Base-by-base conservation (phyloP, 768 basidiomycete genomes). In the Agrocybe praecox region DNA sequence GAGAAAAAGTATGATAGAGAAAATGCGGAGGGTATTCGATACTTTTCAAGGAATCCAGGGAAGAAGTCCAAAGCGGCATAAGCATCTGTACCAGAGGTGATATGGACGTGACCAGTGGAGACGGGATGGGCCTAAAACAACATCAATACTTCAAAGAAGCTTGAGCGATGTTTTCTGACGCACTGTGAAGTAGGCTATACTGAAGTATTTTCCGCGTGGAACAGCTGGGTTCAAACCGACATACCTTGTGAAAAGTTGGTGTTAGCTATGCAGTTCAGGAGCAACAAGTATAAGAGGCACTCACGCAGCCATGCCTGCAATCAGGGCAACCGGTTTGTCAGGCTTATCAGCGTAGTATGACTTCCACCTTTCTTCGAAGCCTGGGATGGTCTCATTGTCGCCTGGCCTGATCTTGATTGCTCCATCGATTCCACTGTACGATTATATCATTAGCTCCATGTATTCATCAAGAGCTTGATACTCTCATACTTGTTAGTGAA, bases 361-460 rank as follows among this genome's bases (percentile, higher is more conserved):
- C 7, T 76, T 68, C 86, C 85, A 87, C 42, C 76, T 69, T 21
- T 70, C 47, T 23, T 73, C 64, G 62, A 87, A 88, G 6, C 65
- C 74, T 8, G 80, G 74, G 4, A 88, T 68, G n/a, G 73, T 73
- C 47, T 88, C 86, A 6, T 74, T 71, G 3, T 62, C 61, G 15
- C 67, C 77, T 2, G 87, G 86, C 22, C 87, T 75, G 14, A 86
- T 62, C 62, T 85, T 87, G 58, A 84, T 75, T 4, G 82, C 85
- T 24, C 78, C 77, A 59, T 88, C 83, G 26, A 81, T 61, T 1
- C 73, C 82, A 59, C 84, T 86, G 60, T 55, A 42, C 18, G 8
- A 22, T 2, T 19, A n/a, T 48, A 23, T 12, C n/a, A 45, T 44
- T 56, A 10, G 59, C 46, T 23, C 4, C 5, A 29, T 5, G 26